Conservation (phyloP, 768 basidiomycete species). For the Strobilomyces dryophilus region DNA sequence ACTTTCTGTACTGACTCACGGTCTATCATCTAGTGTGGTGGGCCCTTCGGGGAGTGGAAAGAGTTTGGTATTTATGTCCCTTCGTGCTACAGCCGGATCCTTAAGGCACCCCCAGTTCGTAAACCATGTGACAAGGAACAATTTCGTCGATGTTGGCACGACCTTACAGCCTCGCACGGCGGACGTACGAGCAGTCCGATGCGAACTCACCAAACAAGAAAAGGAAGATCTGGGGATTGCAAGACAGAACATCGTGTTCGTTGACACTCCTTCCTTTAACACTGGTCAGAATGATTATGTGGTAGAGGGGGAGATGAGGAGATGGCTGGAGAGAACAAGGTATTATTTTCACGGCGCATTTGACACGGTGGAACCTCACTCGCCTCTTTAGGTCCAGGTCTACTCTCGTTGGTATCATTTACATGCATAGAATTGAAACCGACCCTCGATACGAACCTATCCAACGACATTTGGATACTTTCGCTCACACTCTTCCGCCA, state of each 20-base stretch:
- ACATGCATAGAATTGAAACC: conserved; percentile 12
- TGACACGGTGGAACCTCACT: background rate
- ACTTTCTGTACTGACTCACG: background rate
- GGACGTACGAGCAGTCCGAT: conserved; percentile 11
- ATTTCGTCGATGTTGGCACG: background rate
- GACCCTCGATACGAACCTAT: background rate
- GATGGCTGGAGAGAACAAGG: conserved; percentile 9
- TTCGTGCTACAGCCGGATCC: background rate
- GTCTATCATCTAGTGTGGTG: background rate
- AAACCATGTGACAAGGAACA: background rate
- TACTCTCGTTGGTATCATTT: conserved; percentile 10
- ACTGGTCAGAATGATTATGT: background rate
- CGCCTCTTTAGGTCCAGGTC: conserved; percentile 5
- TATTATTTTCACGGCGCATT: background rate
- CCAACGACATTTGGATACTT: conserved; percentile 6
- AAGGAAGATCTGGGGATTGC: background rate
- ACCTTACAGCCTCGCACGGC: background rate
- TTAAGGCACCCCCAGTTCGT: conserved; percentile 7
- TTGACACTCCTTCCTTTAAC: conserved; percentile 22
- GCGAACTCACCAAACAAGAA: background rate
- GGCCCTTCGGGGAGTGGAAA: conserved; percentile 19
- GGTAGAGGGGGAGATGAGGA: background rate
- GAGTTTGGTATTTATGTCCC: conserved; percentile 7
- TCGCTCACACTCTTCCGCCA: conserved; percentile 4
- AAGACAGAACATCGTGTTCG: conserved; percentile 12